A percentile compares a stretch with the other conserved stretches of the same genome.
Conservation (phyloP, 306 rosid species). For the Prunus armeniaca region DNA sequence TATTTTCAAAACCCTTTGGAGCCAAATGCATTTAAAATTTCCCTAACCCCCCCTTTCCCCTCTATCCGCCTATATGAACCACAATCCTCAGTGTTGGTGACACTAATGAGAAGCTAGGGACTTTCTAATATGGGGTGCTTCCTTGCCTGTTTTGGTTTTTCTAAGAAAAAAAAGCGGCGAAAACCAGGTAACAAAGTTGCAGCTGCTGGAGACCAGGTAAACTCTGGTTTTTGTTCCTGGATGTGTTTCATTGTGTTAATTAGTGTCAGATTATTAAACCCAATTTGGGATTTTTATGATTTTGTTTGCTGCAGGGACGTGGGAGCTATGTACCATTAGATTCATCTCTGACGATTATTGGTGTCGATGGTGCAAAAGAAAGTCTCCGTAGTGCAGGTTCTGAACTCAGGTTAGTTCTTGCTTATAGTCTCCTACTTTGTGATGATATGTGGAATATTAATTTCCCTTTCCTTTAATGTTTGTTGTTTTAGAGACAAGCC, state of each 20-base stretch:
- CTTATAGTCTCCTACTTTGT: background rate
- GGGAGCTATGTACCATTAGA: conserved; percentile 57
- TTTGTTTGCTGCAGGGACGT: conserved; percentile 46
- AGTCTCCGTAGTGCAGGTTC: conserved; percentile 23
- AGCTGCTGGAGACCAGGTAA: conserved; percentile 42
- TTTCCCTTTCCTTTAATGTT: conserved; percentile 6
- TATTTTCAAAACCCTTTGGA: conserved; percentile 71
- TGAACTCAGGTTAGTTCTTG: conserved; percentile 44
- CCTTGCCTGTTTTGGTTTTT: conserved; percentile 69
- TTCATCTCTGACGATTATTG: conserved; percentile 26
- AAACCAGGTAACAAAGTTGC: conserved; percentile 38
- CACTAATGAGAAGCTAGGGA: background rate
- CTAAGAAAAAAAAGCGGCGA: conserved; percentile 57
- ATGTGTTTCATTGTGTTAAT: background rate
- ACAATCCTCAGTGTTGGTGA: background rate
- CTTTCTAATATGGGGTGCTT: conserved; percentile 73
- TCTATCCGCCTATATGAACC: conserved; percentile 9
- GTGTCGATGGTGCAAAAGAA: conserved; percentile 25
- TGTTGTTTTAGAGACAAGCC: conserved; percentile 42
- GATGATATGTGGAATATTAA: background rate
- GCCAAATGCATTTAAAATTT: conserved; percentile 54
- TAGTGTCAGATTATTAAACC: background rate
- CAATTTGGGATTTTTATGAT: background rate
- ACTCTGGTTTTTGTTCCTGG: background rate
- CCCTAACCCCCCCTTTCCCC: conserved; percentile 2